Percentiles rank a stretch among this genome's conserved stretches.
Evolutionary conservation across 2,329 filamentous ascomycete genomes (phyloP).

Genomic region (Tolypocladium endophyticum): DNA sequence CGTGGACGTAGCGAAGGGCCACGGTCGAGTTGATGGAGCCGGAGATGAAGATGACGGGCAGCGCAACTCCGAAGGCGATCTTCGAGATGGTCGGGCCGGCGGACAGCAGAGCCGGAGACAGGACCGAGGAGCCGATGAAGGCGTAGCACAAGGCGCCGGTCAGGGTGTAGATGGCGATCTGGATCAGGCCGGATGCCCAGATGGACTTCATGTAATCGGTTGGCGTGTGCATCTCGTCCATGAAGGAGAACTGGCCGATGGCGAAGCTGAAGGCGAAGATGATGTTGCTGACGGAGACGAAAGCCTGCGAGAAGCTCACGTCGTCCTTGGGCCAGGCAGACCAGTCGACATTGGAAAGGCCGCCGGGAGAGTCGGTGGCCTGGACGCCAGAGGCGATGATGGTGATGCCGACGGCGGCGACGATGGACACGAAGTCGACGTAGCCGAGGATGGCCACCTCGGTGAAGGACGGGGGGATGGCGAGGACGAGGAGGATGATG

Average conservation of each 20-base stretch:
- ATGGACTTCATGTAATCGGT: constrained; percentile 42
- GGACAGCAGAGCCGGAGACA: constrained; percentile 58
- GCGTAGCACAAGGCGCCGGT: constrained; percentile 59
- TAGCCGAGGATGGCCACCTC: constrained; percentile 39
- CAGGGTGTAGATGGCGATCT: constrained; percentile 56
- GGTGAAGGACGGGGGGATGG: constrained; percentile 36
- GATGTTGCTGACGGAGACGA: constrained; percentile 56
- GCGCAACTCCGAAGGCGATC: constrained; percentile 58
- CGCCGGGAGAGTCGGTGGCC: constrained; percentile 18
- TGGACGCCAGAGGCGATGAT: constrained; percentile 54
- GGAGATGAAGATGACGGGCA: constrained; percentile 65
- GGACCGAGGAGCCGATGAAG: constrained; percentile 53
- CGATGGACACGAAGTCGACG: constrained; percentile 51
- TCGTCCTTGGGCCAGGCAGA: constrained; percentile 34
- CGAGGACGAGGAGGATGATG: constrained; percentile 34
- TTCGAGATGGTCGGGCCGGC: constrained; percentile 49
- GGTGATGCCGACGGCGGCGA: constrained; percentile 52
- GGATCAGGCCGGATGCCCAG: constrained; percentile 47
- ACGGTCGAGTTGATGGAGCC: constrained; percentile 56
- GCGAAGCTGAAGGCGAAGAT: constrained; percentile 57
- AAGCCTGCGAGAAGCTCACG: constrained; percentile 40
- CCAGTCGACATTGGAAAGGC: constrained; percentile 24
- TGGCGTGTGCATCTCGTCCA: constrained; percentile 43
- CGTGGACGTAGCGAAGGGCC: constrained; percentile 34
- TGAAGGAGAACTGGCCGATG: constrained; percentile 41